These are phyloP conservation scores for Danielozyma ontarioensis DNA, from an alignment of 805 yeast species.

Conservation along the genomic window DNA sequence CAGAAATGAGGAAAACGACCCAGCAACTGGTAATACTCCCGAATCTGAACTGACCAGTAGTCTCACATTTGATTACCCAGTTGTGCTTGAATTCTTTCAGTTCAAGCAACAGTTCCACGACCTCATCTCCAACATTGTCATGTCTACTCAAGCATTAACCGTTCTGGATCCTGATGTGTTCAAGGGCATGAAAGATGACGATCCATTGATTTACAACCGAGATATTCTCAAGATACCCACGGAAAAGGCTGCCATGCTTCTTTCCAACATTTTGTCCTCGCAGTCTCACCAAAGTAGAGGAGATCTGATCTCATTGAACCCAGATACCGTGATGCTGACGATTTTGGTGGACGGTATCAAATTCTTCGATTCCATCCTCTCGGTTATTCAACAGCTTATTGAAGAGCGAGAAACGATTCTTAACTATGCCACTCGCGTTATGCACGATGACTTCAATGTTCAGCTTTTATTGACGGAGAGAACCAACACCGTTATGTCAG, in stretches of 20 bases:
- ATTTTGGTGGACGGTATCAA: conserved; percentile 33
- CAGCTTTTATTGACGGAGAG: conserved; percentile 49
- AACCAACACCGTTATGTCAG: conserved; percentile 33
- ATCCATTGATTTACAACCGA: conserved; percentile 38
- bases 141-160: conserved; percentile 67
- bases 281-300: conserved; percentile 37
- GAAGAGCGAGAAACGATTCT: conserved; percentile 67
- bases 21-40: conserved; percentile 4
- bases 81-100: conserved; percentile 66
- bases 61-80: conserved; percentile 44
- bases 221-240: conserved; percentile 34
- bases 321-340: conserved; percentile 34
- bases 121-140: conserved; percentile 48
- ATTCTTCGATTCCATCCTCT: conserved; percentile 28
- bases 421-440: conserved; percentile 70
- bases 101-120: conserved; percentile 71
- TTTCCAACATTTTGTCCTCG: conserved; percentile 43
- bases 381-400: conserved; percentile 51
- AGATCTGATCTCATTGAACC: conserved; percentile 31
- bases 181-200: conserved; percentile 53
- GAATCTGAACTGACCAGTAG: conserved; percentile 5
- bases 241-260: conserved; percentile 45
- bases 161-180: conserved; percentile 73
- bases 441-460: conserved; percentile 67
- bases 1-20: conserved; percentile 4